Evolutionary conservation across 2,329 filamentous ascomycete species (phyloP).

Genomic region (Byssochlamys sp.): DNA sequence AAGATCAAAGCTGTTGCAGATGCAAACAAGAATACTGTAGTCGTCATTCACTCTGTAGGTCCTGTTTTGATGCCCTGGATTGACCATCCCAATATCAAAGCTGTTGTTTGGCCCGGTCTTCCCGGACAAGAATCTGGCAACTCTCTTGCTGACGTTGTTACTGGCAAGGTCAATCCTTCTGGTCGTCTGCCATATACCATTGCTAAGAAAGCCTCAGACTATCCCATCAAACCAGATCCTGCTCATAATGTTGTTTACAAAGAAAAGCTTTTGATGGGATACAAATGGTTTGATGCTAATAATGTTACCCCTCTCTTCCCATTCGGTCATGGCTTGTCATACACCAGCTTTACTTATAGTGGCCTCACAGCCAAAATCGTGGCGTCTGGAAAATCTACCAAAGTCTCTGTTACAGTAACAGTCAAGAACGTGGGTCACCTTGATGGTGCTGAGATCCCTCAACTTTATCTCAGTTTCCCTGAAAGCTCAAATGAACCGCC

Average conservation of each 20-base stretch:
- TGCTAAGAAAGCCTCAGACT: constrained; percentile 57
- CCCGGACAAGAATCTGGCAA: constrained; percentile 79
- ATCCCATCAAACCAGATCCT: constrained; percentile 41
- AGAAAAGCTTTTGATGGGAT: constrained; percentile 76
- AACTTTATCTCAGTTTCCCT: no score
- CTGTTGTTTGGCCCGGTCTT: constrained; percentile 71
- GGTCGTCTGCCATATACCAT: constrained; percentile 74
- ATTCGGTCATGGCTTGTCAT: constrained; percentile 71
- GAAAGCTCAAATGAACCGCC: no score
- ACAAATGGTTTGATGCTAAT: constrained; percentile 61
- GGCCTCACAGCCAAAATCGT: no score
- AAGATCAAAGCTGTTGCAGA: no score
- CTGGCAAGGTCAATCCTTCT: constrained; percentile 66
- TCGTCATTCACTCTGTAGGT: no score
- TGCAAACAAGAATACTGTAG: constrained; percentile 36
- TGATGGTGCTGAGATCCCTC: no score
- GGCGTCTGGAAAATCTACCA: no score
- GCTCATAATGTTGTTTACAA: constrained; percentile 55
- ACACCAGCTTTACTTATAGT: constrained; percentile 62
- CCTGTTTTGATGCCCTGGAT: no score
- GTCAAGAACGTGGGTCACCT: no score
- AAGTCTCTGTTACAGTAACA: no score
- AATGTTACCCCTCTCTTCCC: constrained; percentile 63
- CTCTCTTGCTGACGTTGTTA: constrained; percentile 70
- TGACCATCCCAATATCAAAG: no score